Base-by-base conservation (phyloP, 2,329 filamentous ascomycete genomes). In the Pseudogymnoascus destructans region DNA sequence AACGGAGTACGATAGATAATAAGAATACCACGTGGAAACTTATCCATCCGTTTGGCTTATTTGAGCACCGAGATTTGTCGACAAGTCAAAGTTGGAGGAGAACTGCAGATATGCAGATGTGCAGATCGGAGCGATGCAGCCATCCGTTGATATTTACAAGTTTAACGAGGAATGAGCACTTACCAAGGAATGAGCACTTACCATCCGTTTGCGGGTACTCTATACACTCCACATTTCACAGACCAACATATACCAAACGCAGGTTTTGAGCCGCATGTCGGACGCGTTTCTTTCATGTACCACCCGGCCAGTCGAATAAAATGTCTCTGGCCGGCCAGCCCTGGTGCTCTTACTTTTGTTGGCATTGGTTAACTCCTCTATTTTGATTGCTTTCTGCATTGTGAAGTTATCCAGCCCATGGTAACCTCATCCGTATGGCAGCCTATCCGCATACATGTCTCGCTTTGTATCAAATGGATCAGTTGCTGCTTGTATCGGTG, bases 1-100 rank as follows among this genome's bases (percentile, higher is more conserved):
- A 17, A 56, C 35, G 36, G 54, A 23, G 54, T 23, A 36, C 19
- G 54, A 56, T 56, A 56, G 32, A 35, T 56, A 56, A 56, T 56
- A 56, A 56, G 35, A 38, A 56, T 52, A 52, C 46, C 46, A 52
- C 46, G 46, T 52, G 46, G 46, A 30, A 19, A 30, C 32, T 17
- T 32, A 52, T 52, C 46, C 46, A 52, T n/a, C 9, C 46, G 25
- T 52, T 52, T 52, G 25, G 46, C 32, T 52, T 30, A 52, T 30
- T 52, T 52, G 46, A 8, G 25, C 46, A 17, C 25, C 15, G 25
- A 52, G 15, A 30, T 19, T 32, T 52, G 25, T 52, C 46, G 10
- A 19, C 46, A 25, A 52, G 25, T 52, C 25, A 52, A 19, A 30
- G 23, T 30, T 17, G 25, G 5, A 13, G 46, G 46, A 17, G 4